Evolutionary conservation across 306 rosid genomes (phyloP).

Genomic region (Betula pendula): DNA sequence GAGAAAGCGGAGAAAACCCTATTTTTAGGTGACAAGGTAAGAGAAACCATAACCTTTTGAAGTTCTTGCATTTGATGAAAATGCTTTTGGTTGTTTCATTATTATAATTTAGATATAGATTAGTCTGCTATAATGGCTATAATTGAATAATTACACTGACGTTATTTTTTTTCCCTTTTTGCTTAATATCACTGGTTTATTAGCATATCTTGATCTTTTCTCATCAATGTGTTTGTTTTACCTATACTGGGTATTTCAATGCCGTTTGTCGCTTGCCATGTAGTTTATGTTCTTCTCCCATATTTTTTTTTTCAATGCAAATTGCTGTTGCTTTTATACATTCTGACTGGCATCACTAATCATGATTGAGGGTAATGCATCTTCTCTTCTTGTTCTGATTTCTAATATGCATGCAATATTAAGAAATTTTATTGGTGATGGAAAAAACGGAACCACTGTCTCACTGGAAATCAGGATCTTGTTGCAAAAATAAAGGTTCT

Average conservation of each 20-base stretch:
- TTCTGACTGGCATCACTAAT: neutral
- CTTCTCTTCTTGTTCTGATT: constrained; percentile 14
- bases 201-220: neutral
- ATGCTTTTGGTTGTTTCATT: neutral
- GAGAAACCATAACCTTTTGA: constrained; percentile 19
- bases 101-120: neutral
- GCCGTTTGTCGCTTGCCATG: neutral
- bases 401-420: constrained; percentile 4
- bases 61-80: constrained; percentile 13
- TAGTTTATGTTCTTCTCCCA: constrained; percentile 4
- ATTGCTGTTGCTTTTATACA: constrained; percentile 7
- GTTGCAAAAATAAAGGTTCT: constrained; percentile 91
- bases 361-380: neutral
- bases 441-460: constrained; percentile 74
- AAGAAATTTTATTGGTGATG: constrained; percentile 27
- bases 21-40: constrained; percentile 87
- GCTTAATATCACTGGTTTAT: neutral
- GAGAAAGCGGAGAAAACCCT: constrained; percentile 75
- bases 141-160: neutral
- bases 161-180: neutral
- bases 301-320: neutral
- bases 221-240: constrained; percentile 18
- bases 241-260: constrained; percentile 7
- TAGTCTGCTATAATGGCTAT: constrained; percentile 1
- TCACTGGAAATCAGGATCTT: constrained; percentile 83